Base-by-base conservation (phyloP, 2,329 filamentous ascomycete species). In the Paracoccidioides lutzii region DNA sequence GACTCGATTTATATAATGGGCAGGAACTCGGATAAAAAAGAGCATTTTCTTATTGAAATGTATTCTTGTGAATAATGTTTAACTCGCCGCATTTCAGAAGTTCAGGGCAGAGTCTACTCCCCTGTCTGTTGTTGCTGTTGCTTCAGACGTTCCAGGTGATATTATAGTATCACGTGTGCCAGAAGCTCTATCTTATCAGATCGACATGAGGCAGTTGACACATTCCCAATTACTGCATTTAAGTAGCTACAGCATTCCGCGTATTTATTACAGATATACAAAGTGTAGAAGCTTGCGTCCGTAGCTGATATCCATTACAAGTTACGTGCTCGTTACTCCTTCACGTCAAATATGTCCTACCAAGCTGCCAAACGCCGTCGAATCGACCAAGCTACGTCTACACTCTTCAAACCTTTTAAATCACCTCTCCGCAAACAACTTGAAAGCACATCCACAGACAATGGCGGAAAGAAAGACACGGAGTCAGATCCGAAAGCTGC, bases 391-490 rank as follows among this genome's bases (percentile, higher is more conserved):
- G 77, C 80, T 42, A 71, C 76, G 28, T 75, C 74, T n/a, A 78
- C 78, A 5, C 77, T 88, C 50, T 78, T 78, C 59, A 85, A 83
- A 65, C 85, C 85, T 0, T 89, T 89, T 72, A 83, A 84, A 61
- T 88, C 85, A 48, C 85, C 84, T 12, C 77, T 85, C 58, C 79
- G 78, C 61, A 76, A 73, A 41, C 72, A 74, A 12, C 43, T 51
- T 22, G 50, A 35, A 38, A 32, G 30, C 12, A 15, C 37, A 32
- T 15, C 50, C 15, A 22, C 37, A 42, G 50, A 52, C 5, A 33
- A 32, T 2, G 28, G 9, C 12, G 28, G 28, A 5, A 40, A 52
- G 33, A 28, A 22, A 32, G 35, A 32, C 14, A 15, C 2, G 8
- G 22, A 28, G 10, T 6, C 5, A n/a, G 42, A 52, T 30, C 15